Evolutionary conservation across 2,329 filamentous ascomycete genomes (phyloP).

Genomic region (Diplodia seriata): DNA sequence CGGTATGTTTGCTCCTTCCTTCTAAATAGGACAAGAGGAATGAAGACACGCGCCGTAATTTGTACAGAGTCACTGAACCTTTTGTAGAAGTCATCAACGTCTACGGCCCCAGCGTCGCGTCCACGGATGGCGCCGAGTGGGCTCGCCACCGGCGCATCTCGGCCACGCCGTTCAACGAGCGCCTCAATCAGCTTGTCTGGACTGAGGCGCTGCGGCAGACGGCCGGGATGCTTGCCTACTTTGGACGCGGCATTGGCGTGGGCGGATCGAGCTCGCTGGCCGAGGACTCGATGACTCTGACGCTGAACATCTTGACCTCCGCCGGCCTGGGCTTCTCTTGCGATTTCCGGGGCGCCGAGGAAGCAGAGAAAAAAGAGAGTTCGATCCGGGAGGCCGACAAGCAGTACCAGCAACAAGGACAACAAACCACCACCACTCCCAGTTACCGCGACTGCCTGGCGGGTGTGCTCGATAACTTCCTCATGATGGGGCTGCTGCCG

Average conservation of each 20-base stretch:
- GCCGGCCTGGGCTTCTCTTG: constrained; percentile 46
- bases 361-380: not conserved
- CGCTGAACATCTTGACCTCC: constrained; percentile 49
- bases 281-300: constrained; percentile 46
- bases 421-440: constrained; percentile 35
- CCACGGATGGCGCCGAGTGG: constrained; percentile 38
- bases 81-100: constrained; percentile 13
- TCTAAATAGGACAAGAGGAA: not conserved
- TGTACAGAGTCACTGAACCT: constrained; percentile 7
- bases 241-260: not conserved
- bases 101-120: constrained; percentile 12
- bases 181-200: constrained; percentile 42
- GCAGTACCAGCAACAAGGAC: not conserved
- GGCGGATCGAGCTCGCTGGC: not conserved
- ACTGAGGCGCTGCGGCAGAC: constrained; percentile 35
- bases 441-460: constrained; percentile 39
- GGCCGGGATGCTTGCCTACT: constrained; percentile 36
- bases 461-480: constrained; percentile 41
- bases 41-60: not conserved
- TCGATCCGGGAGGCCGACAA: too few relatives aligned
- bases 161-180: constrained; percentile 39
- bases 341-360: constrained; percentile 34
- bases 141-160: constrained; percentile 40
- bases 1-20: not conserved
- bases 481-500: constrained; percentile 27